Conservation (phyloP, 768 basidiomycete species). For the Butyriboletus loyo region DNA sequence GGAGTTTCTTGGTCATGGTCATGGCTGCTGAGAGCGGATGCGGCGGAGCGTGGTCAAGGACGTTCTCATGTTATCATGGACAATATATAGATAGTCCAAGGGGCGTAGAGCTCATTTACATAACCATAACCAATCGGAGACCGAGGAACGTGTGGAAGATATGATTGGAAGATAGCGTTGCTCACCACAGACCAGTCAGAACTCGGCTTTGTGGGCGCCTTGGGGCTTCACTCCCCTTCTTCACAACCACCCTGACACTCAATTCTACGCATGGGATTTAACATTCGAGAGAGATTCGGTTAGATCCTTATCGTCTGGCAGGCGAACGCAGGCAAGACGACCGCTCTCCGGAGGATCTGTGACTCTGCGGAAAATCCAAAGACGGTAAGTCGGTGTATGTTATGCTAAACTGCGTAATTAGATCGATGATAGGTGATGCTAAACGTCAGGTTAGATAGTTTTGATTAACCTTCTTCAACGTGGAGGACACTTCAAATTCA, state of each 20-base stretch:
- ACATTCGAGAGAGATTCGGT: no score
- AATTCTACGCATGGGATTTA: no score
- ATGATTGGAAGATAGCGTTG: no score
- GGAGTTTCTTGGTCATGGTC: conserved; percentile 8
- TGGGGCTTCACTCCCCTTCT: no score
- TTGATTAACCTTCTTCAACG: no score
- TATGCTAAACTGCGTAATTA: no score
- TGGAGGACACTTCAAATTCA: no score
- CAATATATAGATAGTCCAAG: neutral
- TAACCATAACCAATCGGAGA: neutral
- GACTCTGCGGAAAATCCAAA: conserved; percentile 1
- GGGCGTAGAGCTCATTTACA: neutral
- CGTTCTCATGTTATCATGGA: conserved; percentile 1
- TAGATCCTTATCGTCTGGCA: conserved; percentile 3
- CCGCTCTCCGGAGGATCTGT: conserved; percentile 2
- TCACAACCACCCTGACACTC: no score
- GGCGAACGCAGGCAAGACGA: conserved; percentile 9
- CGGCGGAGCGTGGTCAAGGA: neutral
- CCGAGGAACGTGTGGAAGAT: neutral
- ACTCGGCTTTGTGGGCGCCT: no score
- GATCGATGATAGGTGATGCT: no score
- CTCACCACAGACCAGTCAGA: no score
- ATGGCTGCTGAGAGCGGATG: neutral
- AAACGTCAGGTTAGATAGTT: no score
- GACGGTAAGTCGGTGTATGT: neutral